These are phyloP conservation scores for Carallia pectinifolia DNA, from an alignment of 345 rosid genomes.

Conservation along the genomic window DNA sequence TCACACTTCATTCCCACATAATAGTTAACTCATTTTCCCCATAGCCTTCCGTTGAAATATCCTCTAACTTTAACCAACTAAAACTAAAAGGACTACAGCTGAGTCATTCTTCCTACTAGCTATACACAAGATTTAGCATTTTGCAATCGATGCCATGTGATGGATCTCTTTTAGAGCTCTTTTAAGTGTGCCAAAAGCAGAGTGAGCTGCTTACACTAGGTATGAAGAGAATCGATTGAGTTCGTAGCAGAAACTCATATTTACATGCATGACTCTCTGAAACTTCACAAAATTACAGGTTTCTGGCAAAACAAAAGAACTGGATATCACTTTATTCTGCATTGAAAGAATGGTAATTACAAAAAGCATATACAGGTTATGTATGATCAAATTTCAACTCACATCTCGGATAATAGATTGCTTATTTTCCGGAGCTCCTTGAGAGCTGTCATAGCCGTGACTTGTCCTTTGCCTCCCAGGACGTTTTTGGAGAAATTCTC, in stretches of 20 bases:
- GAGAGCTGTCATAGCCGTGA: conserved; percentile 78
- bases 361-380: conserved; percentile 41
- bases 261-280: not conserved
- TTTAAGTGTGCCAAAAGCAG: no score
- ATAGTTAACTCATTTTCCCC: no score
- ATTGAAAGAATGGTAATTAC: conserved; percentile 51
- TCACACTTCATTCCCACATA: no score
- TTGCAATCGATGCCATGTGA: no score
- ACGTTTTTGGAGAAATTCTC: conserved; percentile 68
- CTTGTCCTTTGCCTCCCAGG: conserved; percentile 80
- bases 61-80: no score
- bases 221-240: not conserved
- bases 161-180: no score
- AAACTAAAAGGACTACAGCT: no score
- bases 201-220: no score
- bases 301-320: not conserved
- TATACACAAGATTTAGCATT: no score
- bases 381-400: conserved; percentile 35
- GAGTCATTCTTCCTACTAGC: no score
- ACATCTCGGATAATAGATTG: conserved; percentile 85
- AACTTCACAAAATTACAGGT: not conserved
- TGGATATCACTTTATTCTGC: conserved; percentile 34
- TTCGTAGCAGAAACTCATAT: conserved; percentile 2
- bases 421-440: conserved; percentile 92
- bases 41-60: no score